Percentiles rank a stretch among this genome's conserved stretches.
These are phyloP conservation scores for Mortierella hygrophila DNA, from an alignment of 192 early-diverging fungal species.

Conservation along the genomic window DNA sequence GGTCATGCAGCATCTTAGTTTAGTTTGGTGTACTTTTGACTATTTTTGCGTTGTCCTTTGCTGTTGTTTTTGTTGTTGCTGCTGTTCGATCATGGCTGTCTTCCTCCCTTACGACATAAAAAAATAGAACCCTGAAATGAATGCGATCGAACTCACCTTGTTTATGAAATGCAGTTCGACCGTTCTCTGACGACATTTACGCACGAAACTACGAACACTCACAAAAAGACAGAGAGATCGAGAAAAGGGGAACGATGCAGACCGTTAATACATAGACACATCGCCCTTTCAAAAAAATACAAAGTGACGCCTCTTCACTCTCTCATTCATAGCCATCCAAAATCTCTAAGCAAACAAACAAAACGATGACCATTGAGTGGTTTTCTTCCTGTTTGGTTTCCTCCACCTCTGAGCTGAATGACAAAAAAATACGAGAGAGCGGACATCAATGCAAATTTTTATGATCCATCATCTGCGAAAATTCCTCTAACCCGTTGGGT, in stretches of 20 bases:
- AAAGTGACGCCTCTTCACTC: neutral
- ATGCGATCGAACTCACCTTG: neutral
- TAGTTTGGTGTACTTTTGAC: too few relatives aligned
- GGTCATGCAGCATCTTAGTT: neutral
- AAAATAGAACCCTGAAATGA: neutral
- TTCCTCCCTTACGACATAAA: neutral
- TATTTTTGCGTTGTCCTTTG: neutral
- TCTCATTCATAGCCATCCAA: neutral
- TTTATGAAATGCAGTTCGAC: neutral
- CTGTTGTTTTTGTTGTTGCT: neutral
- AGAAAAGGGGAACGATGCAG: neutral
- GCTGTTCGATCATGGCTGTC: neutral
- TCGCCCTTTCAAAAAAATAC: neutral
- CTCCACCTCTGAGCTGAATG: neutral
- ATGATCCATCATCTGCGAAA: conserved; percentile 1
- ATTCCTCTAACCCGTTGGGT: neutral
- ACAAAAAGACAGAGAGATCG: neutral
- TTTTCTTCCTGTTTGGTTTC: neutral
- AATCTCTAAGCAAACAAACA: neutral
- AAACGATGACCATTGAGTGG: neutral
- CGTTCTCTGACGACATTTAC: neutral
- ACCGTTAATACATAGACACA: neutral
- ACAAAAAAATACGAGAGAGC: neutral
- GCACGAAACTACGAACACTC: neutral
- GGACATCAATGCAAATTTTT: neutral